phyloP scores from a whole-genome alignment of 805 yeast genomes.

The Teunomyces barrocoloradensis region DNA sequence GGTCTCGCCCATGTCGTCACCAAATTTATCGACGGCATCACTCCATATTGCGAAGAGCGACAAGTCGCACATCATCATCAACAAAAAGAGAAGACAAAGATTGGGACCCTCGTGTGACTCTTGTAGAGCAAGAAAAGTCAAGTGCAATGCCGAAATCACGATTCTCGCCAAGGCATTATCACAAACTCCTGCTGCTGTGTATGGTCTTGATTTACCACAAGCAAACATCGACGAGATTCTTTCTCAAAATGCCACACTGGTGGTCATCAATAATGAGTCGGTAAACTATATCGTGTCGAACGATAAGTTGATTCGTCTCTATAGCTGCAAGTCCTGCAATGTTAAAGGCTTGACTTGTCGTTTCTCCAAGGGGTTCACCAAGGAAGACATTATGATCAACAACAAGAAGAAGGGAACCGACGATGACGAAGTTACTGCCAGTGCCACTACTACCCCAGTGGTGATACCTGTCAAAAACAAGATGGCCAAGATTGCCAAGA shows the following conservation, averaged over 20 bases:
- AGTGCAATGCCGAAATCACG: constrained; percentile 65
- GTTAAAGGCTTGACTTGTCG: constrained; percentile 45
- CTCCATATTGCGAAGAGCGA: neutral
- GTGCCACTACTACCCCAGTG: neutral
- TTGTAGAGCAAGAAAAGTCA: constrained; percentile 66
- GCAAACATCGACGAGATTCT: constrained; percentile 9
- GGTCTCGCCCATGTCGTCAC: constrained; percentile 18
- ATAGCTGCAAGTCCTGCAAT: constrained; percentile 56
- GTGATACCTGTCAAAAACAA: constrained; percentile 5
- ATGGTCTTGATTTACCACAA: constrained; percentile 7
- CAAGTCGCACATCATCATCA: constrained; percentile 1
- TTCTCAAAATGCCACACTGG: neutral
- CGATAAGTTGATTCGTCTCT: constrained; percentile 46
- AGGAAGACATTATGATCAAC: constrained; percentile 50
- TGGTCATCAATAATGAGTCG: constrained; percentile 11
- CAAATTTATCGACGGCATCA: constrained; percentile 9
- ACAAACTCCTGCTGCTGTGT: constrained; percentile 1
- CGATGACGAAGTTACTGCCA: constrained; percentile 1
- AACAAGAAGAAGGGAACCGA: constrained; percentile 20
- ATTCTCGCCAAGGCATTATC: constrained; percentile 28
- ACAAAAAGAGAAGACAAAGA: constrained; percentile 53
- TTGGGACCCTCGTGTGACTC: constrained; percentile 74
- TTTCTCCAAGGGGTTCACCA: constrained; percentile 65
- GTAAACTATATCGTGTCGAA: constrained; percentile 21
- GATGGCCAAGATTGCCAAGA: constrained; percentile 13